phyloP scores from a whole-genome alignment of 208 protist genomes.

The Acanthamoeba sp. region DNA sequence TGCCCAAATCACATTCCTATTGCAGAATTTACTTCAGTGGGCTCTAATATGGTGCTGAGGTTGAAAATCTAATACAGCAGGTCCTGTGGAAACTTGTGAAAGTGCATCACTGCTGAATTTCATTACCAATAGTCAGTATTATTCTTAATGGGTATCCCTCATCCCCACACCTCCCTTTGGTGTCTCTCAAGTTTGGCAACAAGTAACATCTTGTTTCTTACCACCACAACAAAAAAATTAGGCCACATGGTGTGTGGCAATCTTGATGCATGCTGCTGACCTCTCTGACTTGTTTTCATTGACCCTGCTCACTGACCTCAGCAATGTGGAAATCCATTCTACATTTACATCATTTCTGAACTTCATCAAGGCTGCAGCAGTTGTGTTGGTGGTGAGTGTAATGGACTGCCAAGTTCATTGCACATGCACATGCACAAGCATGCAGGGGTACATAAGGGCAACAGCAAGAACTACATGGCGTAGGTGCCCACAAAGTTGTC shows the following conservation, averaged over 20 bases:
- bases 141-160: not conserved
- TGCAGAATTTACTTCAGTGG: too few species aligned
- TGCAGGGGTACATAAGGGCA: too few species aligned
- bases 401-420: too few species aligned
- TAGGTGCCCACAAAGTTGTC: too few species aligned
- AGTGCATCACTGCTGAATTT: not conserved
- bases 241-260: not conserved
- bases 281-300: not conserved
- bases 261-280: not conserved
- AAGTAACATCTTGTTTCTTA: not conserved
- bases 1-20: too few species aligned
- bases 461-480: too few species aligned
- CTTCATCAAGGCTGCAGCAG: not conserved
- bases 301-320: slow-evolving; percentile 1
- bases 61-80: too few species aligned
- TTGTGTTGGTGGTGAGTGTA: too few species aligned
- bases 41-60: too few species aligned
- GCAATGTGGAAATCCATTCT: not conserved
- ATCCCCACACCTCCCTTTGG: not conserved
- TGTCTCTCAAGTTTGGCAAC: not conserved
- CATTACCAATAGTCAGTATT: not conserved
- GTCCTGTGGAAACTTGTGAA: not conserved
- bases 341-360: not conserved
- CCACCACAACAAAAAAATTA: not conserved
- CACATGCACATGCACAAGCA: too few species aligned